These are phyloP conservation scores for Alternaria gansuensis DNA, from an alignment of 2,329 filamentous ascomycete species.

Conservation along the genomic window DNA sequence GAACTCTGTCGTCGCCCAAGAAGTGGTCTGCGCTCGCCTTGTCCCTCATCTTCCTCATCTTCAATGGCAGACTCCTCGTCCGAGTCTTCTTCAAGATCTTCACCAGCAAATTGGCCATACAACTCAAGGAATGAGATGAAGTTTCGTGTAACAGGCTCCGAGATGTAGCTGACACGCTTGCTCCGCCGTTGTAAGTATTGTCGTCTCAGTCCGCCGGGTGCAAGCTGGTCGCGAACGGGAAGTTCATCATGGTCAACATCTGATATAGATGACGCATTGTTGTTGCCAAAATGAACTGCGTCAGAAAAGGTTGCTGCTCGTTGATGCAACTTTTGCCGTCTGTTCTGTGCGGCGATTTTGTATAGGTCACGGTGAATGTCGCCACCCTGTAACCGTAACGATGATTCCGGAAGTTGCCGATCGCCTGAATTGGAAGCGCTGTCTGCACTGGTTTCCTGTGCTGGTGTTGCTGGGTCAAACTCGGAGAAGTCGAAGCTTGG, in stretches of 20 bases:
- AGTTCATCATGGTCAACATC: slow-evolving; percentile 50
- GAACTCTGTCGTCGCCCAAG: slow-evolving; percentile 66
- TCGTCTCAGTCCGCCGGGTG: slow-evolving; percentile 64
- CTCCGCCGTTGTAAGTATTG: slow-evolving; percentile 60
- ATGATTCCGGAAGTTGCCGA: slow-evolving; percentile 63
- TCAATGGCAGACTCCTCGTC: slow-evolving; percentile 66
- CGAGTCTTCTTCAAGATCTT: slow-evolving; percentile 66
- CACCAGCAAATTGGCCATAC: slow-evolving; percentile 79
- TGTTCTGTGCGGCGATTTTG: slow-evolving; percentile 71
- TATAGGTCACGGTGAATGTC: slow-evolving; percentile 83
- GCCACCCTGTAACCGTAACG: slow-evolving; percentile 75
- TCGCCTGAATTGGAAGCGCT: slow-evolving; percentile 35
- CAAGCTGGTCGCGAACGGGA: slow-evolving; percentile 57
- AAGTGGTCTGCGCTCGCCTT: slow-evolving; percentile 68
- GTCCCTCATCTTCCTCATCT: slow-evolving; percentile 59
- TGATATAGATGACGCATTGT: slow-evolving; percentile 26
- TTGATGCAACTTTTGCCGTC: slow-evolving; percentile 56
- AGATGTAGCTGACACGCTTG: slow-evolving; percentile 54
- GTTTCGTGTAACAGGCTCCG: slow-evolving; percentile 69
- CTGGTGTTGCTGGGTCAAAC: slow-evolving; percentile 50
- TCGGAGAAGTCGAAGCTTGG: slow-evolving; percentile 53
- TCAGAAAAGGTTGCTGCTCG: slow-evolving; percentile 75
- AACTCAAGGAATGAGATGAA: slow-evolving; percentile 80
- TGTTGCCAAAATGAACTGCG: slow-evolving; percentile 47
- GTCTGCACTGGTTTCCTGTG: slow-evolving; percentile 35